phyloP scores from a whole-genome alignment of 1,284 basidiomycete genomes.

The Rhodotorula sp. region DNA sequence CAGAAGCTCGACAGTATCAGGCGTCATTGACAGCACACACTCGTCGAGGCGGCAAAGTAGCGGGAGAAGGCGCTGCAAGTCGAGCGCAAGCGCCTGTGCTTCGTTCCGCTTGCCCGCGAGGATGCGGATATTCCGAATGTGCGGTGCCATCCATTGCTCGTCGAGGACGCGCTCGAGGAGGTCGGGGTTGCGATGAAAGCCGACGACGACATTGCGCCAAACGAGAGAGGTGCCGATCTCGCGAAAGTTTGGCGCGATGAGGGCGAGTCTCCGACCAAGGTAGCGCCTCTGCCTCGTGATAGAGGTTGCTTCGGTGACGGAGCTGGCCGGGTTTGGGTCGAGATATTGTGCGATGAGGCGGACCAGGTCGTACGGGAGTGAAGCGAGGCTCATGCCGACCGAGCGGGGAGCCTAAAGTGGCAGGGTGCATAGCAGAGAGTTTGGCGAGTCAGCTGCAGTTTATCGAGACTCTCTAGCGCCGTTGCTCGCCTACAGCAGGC shows the following conservation, averaged over 20 bases:
- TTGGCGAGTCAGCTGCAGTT: too few species aligned
- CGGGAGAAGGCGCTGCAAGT: not conserved
- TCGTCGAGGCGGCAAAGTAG: not conserved
- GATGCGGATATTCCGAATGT: constrained; percentile 2
- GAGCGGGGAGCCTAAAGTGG: not conserved
- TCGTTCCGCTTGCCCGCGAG: not conserved
- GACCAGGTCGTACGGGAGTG: constrained; percentile 17
- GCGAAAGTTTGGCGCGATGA: constrained; percentile 6
- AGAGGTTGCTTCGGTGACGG: not conserved
- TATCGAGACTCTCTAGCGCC: too few species aligned
- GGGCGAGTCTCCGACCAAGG: constrained; percentile 6
- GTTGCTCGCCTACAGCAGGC: too few species aligned
- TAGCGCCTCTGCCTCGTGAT: not conserved
- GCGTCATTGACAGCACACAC: not conserved
- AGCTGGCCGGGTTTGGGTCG: not conserved
- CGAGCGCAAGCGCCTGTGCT: not conserved
- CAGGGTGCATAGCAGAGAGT: not conserved
- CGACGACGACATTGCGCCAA: constrained; percentile 8
- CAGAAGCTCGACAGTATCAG: not conserved
- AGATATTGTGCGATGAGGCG: not conserved
- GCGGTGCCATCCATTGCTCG: not conserved
- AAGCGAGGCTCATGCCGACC: not conserved
- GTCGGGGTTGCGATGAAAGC: constrained; percentile 7
- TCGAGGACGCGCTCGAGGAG: not conserved
- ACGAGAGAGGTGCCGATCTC: not conserved